Evolutionary conservation across 257 asterid species (phyloP), one percentile per base, ranked within the genome.

Genomic region (Lantana camara): DNA sequence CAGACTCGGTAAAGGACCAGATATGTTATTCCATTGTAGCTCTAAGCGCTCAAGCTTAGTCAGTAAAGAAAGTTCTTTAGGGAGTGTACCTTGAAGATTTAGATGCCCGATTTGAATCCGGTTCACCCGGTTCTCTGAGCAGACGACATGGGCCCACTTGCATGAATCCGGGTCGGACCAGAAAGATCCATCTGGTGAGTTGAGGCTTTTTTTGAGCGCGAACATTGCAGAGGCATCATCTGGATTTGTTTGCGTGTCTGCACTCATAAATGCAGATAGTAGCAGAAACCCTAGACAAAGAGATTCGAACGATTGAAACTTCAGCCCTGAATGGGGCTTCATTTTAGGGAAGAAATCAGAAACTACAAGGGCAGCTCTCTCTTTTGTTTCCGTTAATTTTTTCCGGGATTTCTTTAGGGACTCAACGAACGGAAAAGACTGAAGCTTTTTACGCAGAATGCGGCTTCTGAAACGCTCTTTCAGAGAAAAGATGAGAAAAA

Each of bases 131-230:
- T 85, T 82, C 46, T 73, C 84, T 1, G 78, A 70, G 82, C 96
- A 92, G 46, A 50, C 71, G 13, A 91, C 84, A 23, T 68, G 85
- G 47, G 3, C 34, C 98, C 98, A 91, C 51, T 83, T 82, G 48
- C 96, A 91, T 15, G 95, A 92, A 82, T 91, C 96, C 76, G 89
- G 88, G 85, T 78, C 95, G 56, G 85, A 73, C 98, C 96, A 91
- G 0, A 76, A 70, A 3, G 86, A 70, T 5, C 51, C 79, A 21
- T 62, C 72, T 3, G 88, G 86, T 42, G 86, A 69, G 56, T 72
- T 89, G 24, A 91, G 74, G 82, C 83, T 82, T 62, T 80, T 82
- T 79, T 77, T 85, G 72, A 91, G 90, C 27, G 83, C 92, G 27
- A 83, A 60, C 96, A 91, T 89, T 21, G 76, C 92, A 1, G 86